Evolutionary conservation across 2,329 filamentous ascomycete species (phyloP), one percentile per base, ranked within the genome.

Genomic region (Fusarium phyllophilum): DNA sequence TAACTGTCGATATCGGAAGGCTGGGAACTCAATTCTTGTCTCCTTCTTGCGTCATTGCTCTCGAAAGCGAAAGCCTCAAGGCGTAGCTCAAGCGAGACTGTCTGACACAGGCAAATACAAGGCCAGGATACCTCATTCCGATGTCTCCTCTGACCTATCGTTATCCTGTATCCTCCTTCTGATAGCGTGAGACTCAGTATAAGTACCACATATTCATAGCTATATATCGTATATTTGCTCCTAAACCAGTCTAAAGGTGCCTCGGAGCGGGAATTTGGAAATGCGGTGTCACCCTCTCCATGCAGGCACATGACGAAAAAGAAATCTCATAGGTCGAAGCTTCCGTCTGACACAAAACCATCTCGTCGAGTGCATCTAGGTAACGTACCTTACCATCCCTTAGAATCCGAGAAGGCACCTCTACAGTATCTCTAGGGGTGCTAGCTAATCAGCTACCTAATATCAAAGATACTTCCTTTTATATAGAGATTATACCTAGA

Each of bases 1-100:
- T 44, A 29, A 36, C 33, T 52, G 26, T 62, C 24, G 46, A 62
- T 45, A 62, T 67, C n/a, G 14, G 57, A 48, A 67, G 67, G 62
- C 52, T 66, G 62, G 66, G 62, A 42, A 54, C 41, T 46, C 26
- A 52, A 24, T 34, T n/a, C 34, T 65, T 54, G 46, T 66, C n/a
- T 61, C 26, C 46, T 31, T 52, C 42, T 45, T 26, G 24, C 33
- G 24, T 44, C 38, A 33, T n/a, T 38, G 20, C 29, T 29, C n/a
- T 42, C 29, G 39, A 36, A 58, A 29, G 36, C 31, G 33, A 42
- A 45, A n/a, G 55, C 24, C 17, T 39, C 31, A 29, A 45, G 26
- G 17, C 13, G 29, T 22, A 24, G 22, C 26, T 45, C 20, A 33
- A 24, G 17, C 29, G 26, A 31, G 17, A 24, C n/a, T 45, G 31